Conservation (phyloP, 768 basidiomycete species). For the Xanthoconium stramineum region DNA sequence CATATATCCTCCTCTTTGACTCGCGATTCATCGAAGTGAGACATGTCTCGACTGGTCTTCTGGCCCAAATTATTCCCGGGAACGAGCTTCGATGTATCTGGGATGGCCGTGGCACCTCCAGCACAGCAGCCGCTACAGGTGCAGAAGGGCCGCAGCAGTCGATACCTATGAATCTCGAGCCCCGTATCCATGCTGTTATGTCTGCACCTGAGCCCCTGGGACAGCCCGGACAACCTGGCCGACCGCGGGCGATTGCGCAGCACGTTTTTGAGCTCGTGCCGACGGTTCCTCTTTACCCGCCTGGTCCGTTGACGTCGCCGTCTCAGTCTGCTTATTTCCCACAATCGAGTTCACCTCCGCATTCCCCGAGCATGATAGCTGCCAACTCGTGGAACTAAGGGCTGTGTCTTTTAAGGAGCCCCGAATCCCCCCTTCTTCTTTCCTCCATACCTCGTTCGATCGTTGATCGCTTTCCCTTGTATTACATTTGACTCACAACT, state of each 20-base stretch:
- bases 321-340: constrained; percentile 52
- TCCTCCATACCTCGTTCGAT: neutral
- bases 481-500: neutral
- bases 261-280: constrained; percentile 74
- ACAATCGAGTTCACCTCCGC: constrained; percentile 50
- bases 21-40: constrained; percentile 88
- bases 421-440: no score
- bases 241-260: constrained; percentile 56
- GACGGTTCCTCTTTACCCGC: constrained; percentile 36
- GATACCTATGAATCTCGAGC: constrained; percentile 57
- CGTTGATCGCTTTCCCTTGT: neutral
- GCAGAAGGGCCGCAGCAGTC: constrained; percentile 36
- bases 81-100: constrained; percentile 83
- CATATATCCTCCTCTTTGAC: constrained; percentile 86
- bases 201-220: constrained; percentile 43
- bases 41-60: constrained; percentile 74
- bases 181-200: constrained; percentile 87
- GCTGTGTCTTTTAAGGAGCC: no score
- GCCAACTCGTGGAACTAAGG: constrained; percentile 23
- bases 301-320: constrained; percentile 51
- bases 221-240: constrained; percentile 36
- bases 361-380: constrained; percentile 45
- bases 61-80: constrained; percentile 80
- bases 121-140: constrained; percentile 23
- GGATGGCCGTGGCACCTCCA: constrained; percentile 66